Percentiles rank a stretch among this genome's conserved stretches.
phyloP scores from a whole-genome alignment of 1,139 yeast genomes.

The Pneumocystis carinii region DNA sequence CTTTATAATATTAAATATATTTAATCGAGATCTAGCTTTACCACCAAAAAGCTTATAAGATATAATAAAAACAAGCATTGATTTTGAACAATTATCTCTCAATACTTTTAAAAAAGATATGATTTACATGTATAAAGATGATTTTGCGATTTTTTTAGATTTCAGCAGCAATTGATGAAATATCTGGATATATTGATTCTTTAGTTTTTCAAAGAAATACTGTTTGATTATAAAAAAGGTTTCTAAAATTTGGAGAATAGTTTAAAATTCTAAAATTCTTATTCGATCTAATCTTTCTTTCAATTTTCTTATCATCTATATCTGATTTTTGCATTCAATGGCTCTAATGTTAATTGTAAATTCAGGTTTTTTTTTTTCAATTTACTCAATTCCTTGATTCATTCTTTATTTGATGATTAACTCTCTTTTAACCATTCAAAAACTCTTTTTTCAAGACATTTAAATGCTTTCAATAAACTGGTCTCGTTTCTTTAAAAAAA shows the following conservation, averaged over 20 bases:
- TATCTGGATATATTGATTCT: background rate
- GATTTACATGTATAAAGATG: background rate
- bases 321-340: background rate
- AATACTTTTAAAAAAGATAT: background rate
- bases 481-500: constrained; percentile 7
- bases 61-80: background rate
- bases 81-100: background rate
- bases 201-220: background rate
- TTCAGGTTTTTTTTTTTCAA: background rate
- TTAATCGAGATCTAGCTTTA: background rate
- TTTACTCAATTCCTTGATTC: background rate
- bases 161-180: background rate
- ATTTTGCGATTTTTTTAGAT: background rate
- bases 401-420: background rate
- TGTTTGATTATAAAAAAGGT: background rate
- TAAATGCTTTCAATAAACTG: constrained; percentile 11
- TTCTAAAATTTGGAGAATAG: constrained; percentile 10
- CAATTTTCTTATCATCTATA: background rate
- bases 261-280: background rate
- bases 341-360: background rate
- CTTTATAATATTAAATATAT: background rate
- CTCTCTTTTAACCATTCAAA: background rate
- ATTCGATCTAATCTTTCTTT: background rate
- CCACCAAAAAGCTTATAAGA: background rate
- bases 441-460: constrained; percentile 9